phyloP scores from a whole-genome alignment of 805 yeast genomes.

The Crinitomyces ghanaensis region DNA sequence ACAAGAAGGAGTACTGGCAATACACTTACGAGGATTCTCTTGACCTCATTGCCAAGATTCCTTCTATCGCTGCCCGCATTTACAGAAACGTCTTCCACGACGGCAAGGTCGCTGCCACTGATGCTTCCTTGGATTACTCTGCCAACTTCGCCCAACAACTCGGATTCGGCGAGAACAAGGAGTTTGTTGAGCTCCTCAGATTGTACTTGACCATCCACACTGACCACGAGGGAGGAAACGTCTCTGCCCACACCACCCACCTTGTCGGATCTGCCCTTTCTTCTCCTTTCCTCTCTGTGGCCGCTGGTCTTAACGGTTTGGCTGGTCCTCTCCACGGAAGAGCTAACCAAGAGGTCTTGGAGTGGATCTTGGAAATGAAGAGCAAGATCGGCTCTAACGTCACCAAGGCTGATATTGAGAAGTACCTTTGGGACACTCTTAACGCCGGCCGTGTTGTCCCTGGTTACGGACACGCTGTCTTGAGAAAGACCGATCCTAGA shows the following conservation, averaged over 20 bases:
- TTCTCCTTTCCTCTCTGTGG: slow-evolving; percentile 61
- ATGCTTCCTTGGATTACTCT: slow-evolving; percentile 44
- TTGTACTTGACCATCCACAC: slow-evolving; percentile 72
- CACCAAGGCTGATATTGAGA: slow-evolving; percentile 43
- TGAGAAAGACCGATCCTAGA: slow-evolving; percentile 75
- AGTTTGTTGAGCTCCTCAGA: slow-evolving; percentile 70
- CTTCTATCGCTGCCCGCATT: slow-evolving; percentile 70
- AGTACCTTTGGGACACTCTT: slow-evolving; percentile 59
- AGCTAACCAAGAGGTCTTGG: slow-evolving; percentile 77
- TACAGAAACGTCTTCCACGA: slow-evolving; percentile 78
- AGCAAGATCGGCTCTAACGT: slow-evolving; percentile 21
- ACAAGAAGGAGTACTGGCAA: slow-evolving; percentile 74
- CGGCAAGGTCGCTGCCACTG: slow-evolving; percentile 42
- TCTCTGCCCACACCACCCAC: slow-evolving; percentile 72
- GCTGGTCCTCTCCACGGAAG: slow-evolving; percentile 84
- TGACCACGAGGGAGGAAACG: slow-evolving; percentile 86
- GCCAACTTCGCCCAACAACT: slow-evolving; percentile 52
- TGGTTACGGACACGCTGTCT: slow-evolving; percentile 82
- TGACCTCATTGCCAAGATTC: slow-evolving; percentile 71
- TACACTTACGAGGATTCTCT: slow-evolving; percentile 72
- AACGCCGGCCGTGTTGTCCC: slow-evolving; percentile 72
- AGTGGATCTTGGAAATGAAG: slow-evolving; percentile 57
- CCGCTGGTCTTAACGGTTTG: slow-evolving; percentile 72
- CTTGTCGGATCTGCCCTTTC: slow-evolving; percentile 73
- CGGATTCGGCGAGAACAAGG: slow-evolving; percentile 49